phyloP scores from a whole-genome alignment of 1,284 basidiomycete species.

The Inonotus obliquus region DNA sequence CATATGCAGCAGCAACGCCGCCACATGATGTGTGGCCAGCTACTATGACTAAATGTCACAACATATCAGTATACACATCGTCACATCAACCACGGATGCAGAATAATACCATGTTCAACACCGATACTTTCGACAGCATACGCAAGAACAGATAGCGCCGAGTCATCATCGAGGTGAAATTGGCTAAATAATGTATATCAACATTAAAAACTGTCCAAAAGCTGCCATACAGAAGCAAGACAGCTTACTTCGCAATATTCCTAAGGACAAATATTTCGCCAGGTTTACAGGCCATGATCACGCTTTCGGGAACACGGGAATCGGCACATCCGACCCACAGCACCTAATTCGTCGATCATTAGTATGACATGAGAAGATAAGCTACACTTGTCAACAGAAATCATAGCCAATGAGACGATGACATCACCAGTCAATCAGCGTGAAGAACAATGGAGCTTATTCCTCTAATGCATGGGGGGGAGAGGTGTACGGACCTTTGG shows the following conservation, averaged over 20 bases:
- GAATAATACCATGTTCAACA: slow-evolving; percentile 72
- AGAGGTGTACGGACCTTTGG: slow-evolving; percentile 51
- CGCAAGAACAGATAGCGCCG: slow-evolving; percentile 70
- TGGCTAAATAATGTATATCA: slow-evolving; percentile 45
- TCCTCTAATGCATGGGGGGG: no score
- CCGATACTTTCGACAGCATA: slow-evolving; percentile 80
- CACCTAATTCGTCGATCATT: slow-evolving; percentile 34
- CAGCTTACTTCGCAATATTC: slow-evolving; percentile 58
- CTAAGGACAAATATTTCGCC: slow-evolving; percentile 69
- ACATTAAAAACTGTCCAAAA: background rate
- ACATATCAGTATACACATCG: background rate
- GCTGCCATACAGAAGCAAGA: background rate
- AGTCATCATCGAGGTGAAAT: slow-evolving; percentile 77
- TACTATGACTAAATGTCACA: slow-evolving; percentile 53
- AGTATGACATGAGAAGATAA: background rate
- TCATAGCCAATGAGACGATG: background rate
- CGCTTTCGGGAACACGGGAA: slow-evolving; percentile 60
- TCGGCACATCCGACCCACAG: slow-evolving; percentile 76
- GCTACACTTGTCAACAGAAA: background rate
- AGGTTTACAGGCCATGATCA: slow-evolving; percentile 49
- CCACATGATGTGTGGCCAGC: slow-evolving; percentile 83
- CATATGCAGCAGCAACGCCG: slow-evolving; percentile 63
- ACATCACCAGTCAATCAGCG: background rate
- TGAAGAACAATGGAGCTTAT: background rate
- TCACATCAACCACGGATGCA: background rate